A percentile compares a stretch with the other conserved stretches of the same genome.
Evolutionary conservation across 805 yeast species (phyloP).

Genomic region (Zygoascus flipseniorum): DNA sequence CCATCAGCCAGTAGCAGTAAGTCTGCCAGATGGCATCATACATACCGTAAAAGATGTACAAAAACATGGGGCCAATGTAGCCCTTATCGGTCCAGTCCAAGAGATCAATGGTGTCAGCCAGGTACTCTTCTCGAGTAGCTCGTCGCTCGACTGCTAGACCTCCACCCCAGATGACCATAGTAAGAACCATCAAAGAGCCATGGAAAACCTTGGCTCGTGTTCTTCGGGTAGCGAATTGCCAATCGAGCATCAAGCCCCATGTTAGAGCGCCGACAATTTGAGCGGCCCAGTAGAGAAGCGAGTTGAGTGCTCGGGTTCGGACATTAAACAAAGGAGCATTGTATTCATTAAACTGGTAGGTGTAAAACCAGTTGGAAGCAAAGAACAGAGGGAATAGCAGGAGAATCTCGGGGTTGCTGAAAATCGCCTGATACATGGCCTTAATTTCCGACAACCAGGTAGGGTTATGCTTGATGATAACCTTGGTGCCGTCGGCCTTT

Average conservation of each 20-base stretch:
- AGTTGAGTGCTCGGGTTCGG: conserved; percentile 54
- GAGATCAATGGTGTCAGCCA: conserved; percentile 16
- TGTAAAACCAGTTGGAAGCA: conserved; percentile 58
- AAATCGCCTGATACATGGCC: conserved; percentile 34
- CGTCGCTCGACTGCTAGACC: conserved; percentile 42
- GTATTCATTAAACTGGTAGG: conserved; percentile 53
- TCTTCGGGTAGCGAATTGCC: conserved; percentile 34
- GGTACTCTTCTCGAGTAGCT: conserved; percentile 32
- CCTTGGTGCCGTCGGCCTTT: conserved; percentile 42
- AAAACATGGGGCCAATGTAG: conserved; percentile 52
- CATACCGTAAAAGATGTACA: conserved; percentile 54
- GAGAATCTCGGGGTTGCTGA: conserved; percentile 37
- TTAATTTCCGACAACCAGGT: conserved; percentile 38
- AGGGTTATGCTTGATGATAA: conserved; percentile 38
- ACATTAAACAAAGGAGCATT: conserved; percentile 48
- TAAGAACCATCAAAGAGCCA: conserved; percentile 30
- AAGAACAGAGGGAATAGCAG: conserved; percentile 53
- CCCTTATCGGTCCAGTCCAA: conserved; percentile 41
- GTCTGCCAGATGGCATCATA: conserved; percentile 56
- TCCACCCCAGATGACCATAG: conserved; percentile 52
- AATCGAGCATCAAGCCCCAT: conserved; percentile 43
- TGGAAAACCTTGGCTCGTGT: conserved; percentile 39
- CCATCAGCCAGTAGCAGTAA: conserved; percentile 49
- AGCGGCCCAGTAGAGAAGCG: conserved; percentile 50
- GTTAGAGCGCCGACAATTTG: conserved; percentile 51